phyloP scores from a whole-genome alignment of 2,329 filamentous ascomycete genomes.

The Phyllosticta citriasiana region DNA sequence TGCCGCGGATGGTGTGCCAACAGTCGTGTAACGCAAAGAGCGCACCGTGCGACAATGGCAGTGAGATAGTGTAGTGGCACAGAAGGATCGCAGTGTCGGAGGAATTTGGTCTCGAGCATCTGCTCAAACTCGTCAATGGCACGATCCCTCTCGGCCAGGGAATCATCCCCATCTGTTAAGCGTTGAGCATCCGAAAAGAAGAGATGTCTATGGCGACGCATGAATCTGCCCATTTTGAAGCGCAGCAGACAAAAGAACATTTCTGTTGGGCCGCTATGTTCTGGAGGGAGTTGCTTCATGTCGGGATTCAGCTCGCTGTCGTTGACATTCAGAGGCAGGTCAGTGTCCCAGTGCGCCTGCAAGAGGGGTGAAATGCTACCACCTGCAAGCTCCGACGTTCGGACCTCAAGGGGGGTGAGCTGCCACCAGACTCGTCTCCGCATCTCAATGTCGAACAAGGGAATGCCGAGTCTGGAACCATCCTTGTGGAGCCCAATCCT shows the following conservation, averaged over 20 bases:
- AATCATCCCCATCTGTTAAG: slow-evolving; percentile 16
- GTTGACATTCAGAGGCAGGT: slow-evolving; percentile 43
- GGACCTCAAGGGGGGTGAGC: slow-evolving; percentile 50
- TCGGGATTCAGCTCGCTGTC: slow-evolving; percentile 37
- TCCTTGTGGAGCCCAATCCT: slow-evolving; percentile 54
- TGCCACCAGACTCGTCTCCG: slow-evolving; percentile 54
- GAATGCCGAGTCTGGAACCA: slow-evolving; percentile 40
- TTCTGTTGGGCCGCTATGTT: slow-evolving; percentile 35
- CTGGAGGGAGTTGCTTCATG: slow-evolving; percentile 34
- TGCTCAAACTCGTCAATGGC: slow-evolving; percentile 33
- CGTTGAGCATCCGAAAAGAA: slow-evolving; percentile 19
- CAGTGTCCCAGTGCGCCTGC: slow-evolving; percentile 33
- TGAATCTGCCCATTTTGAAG: slow-evolving; percentile 32
- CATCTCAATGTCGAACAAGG: slow-evolving; percentile 49
- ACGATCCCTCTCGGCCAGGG: slow-evolving; percentile 19
- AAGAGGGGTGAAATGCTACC: slow-evolving; percentile 31
- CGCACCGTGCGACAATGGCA: slow-evolving; percentile 33
- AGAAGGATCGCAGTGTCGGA: slow-evolving; percentile 24
- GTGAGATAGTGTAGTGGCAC: slow-evolving; percentile 38
- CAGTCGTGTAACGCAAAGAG: slow-evolving; percentile 34
- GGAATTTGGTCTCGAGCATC: slow-evolving; percentile 29
- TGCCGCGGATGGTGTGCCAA: slow-evolving; percentile 37
- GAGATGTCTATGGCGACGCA: slow-evolving; percentile 15
- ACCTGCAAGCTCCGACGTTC: slow-evolving; percentile 46
- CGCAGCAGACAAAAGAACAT: slow-evolving; percentile 41